Conservation (phyloP, 345 rosid species). For the Cardamine occulta region DNA sequence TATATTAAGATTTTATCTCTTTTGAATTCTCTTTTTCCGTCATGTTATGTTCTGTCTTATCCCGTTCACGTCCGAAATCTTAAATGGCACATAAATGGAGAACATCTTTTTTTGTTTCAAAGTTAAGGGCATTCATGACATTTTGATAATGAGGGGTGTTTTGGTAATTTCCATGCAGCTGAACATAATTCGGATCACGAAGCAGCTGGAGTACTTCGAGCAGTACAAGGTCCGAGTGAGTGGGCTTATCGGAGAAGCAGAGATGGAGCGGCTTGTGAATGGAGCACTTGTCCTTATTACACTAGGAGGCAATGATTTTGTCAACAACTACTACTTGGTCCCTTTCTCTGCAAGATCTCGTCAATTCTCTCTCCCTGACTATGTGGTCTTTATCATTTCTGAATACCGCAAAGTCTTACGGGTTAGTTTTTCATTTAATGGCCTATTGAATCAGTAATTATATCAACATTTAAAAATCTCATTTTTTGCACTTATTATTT, state of each 20-base stretch:
- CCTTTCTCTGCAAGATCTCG: conserved; percentile 84
- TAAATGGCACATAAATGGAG: too few relatives aligned
- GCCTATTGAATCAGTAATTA: background rate
- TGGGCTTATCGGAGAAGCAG: conserved; percentile 57
- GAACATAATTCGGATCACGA: conserved; percentile 67
- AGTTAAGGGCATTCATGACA: background rate
- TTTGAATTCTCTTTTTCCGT: background rate
- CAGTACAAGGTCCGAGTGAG: conserved; percentile 65
- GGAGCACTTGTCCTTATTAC: conserved; percentile 69
- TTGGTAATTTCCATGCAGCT: conserved; percentile 49
- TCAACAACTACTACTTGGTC: conserved; percentile 84
- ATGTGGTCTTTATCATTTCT: conserved; percentile 67
- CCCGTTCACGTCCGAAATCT: too few relatives aligned
- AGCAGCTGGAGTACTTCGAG: conserved; percentile 66
- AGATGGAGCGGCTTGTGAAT: conserved; percentile 56
- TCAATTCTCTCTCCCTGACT: conserved; percentile 72
- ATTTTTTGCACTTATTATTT: too few relatives aligned
- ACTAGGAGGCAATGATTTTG: conserved; percentile 88
- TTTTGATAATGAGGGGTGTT: conserved; percentile 5
- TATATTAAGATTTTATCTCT: too few relatives aligned
- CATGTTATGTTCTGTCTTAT: too few relatives aligned
- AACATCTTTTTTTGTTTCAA: too few relatives aligned
- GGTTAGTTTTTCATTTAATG: conserved; percentile 19
- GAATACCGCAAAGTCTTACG: conserved; percentile 78
- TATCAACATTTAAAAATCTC: background rate